These are phyloP conservation scores for Botrytis sinoallii DNA, from an alignment of 2,329 filamentous ascomycete species.

Conservation along the genomic window DNA sequence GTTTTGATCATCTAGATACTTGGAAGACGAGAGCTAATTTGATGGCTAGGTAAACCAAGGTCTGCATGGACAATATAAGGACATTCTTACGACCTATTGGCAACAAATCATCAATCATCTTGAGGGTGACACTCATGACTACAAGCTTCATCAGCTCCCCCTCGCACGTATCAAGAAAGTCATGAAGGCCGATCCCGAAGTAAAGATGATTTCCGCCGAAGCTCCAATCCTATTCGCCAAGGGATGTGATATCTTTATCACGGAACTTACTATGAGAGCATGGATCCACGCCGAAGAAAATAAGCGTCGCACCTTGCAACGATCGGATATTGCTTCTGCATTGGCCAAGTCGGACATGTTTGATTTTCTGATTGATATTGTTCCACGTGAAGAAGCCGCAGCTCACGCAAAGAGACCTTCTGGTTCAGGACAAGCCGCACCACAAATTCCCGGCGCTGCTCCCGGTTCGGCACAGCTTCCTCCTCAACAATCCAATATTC, in stretches of 20 bases:
- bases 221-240: constrained; percentile 97
- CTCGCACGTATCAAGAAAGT: constrained; percentile 99
- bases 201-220: constrained; percentile 99
- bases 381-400: constrained; percentile 89
- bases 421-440: constrained; percentile 43
- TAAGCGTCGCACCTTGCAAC: constrained; percentile 90
- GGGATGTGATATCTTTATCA: constrained; percentile 98
- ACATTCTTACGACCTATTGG: constrained; percentile 98
- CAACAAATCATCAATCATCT: constrained; percentile 96
- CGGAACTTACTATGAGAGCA: constrained; percentile 96
- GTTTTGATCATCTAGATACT: constrained; percentile 35
- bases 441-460: constrained; percentile 47
- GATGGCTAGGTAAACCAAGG: constrained; percentile 81
- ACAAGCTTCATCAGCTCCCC: constrained; percentile 95
- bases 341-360: constrained; percentile 99
- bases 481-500: constrained; percentile 47
- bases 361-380: constrained; percentile 98
- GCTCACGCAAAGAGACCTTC: constrained; percentile 75
- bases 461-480: constrained; percentile 50
- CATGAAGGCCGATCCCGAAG: constrained; percentile 98
- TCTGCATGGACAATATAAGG: constrained; percentile 85
- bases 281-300: constrained; percentile 99
- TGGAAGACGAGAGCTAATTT: constrained; percentile 29
- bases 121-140: constrained; percentile 93
- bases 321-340: constrained; percentile 93